Evolutionary conservation across 345 rosid genomes (phyloP).

Genomic region (Abelmoschus esculentus): DNA sequence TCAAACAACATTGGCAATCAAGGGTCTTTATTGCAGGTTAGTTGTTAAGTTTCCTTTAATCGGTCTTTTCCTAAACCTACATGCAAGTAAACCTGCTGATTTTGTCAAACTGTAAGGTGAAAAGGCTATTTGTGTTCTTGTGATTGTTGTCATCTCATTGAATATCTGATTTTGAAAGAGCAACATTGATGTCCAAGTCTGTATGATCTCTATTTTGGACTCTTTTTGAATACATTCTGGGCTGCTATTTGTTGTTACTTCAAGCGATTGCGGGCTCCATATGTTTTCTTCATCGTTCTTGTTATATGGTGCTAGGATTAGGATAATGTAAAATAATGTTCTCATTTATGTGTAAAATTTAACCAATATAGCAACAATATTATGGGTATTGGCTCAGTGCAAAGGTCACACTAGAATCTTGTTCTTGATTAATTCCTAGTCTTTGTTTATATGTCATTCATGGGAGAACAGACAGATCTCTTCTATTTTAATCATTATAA

Average conservation of each 20-base stretch:
- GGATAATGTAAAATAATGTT: background rate
- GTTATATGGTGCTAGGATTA: background rate
- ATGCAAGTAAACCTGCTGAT: background rate
- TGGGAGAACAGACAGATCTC: background rate
- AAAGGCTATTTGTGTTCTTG: background rate
- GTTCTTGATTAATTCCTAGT: background rate
- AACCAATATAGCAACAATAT: constrained; percentile 3
- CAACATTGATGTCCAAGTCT: background rate
- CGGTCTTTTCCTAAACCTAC: background rate
- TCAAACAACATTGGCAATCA: constrained; percentile 52
- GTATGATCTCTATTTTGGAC: background rate
- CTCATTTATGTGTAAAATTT: background rate
- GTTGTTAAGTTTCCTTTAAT: constrained; percentile 1
- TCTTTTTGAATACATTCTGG: background rate
- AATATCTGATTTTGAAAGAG: background rate
- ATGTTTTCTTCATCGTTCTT: background rate
- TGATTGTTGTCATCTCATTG: background rate
- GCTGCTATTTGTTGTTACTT: background rate
- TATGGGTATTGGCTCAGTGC: background rate
- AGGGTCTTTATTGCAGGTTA: constrained; percentile 71
- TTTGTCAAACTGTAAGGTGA: background rate
- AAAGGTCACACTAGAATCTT: background rate
- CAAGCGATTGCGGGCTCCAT: too few species aligned
- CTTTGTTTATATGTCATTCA: background rate
- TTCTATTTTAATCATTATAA: background rate